Evolutionary conservation across 768 basidiomycete genomes (phyloP).

Genomic region (Termitomyces sp.): DNA sequence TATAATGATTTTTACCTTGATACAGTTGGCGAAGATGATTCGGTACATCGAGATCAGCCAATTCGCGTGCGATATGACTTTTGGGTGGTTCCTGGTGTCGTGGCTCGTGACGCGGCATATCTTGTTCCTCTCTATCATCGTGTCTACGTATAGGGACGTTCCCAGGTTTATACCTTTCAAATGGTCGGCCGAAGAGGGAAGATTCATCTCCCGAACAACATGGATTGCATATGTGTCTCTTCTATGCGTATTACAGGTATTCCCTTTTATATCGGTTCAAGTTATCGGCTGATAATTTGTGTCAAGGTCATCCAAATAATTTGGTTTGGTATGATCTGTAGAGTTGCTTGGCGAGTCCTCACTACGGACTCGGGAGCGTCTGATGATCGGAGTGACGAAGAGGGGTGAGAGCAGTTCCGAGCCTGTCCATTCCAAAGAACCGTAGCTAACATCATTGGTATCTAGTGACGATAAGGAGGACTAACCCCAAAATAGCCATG

Average conservation of each 20-base stretch:
- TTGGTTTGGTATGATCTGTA: slow-evolving; percentile 86
- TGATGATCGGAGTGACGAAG: slow-evolving; percentile 84
- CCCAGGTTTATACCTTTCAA: slow-evolving; percentile 41
- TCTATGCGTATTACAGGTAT: slow-evolving; percentile 60
- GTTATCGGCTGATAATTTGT: slow-evolving; percentile 7
- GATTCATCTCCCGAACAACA: slow-evolving; percentile 43
- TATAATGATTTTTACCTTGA: slow-evolving; percentile 4
- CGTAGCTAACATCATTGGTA: slow-evolving; percentile 12
- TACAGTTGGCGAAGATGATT: slow-evolving; percentile 88
- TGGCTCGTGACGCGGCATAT: slow-evolving; percentile 91
- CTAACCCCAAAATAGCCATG: slow-evolving; percentile 13
- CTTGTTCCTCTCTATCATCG: slow-evolving; percentile 69
- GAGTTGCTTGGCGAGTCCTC: slow-evolving; percentile 77
- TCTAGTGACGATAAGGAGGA: slow-evolving; percentile 25
- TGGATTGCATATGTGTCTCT: slow-evolving; percentile 46
- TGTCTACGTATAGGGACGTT: slow-evolving; percentile 48
- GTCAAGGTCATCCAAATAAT: slow-evolving; percentile 63
- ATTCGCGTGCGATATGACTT: slow-evolving; percentile 64
- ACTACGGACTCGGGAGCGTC: slow-evolving; percentile 67
- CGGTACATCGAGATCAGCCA: slow-evolving; percentile 70
- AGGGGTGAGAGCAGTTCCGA: slow-evolving; percentile 35
- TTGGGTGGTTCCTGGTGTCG: slow-evolving; percentile 77
- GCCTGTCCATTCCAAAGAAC: background rate
- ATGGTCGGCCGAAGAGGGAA: slow-evolving; percentile 56
- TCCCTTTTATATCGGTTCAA: slow-evolving; percentile 6